Evolutionary conservation across 2,329 filamentous ascomycete genomes (phyloP), one percentile per base, ranked within the genome.

Genomic region (Fusarium longipes): DNA sequence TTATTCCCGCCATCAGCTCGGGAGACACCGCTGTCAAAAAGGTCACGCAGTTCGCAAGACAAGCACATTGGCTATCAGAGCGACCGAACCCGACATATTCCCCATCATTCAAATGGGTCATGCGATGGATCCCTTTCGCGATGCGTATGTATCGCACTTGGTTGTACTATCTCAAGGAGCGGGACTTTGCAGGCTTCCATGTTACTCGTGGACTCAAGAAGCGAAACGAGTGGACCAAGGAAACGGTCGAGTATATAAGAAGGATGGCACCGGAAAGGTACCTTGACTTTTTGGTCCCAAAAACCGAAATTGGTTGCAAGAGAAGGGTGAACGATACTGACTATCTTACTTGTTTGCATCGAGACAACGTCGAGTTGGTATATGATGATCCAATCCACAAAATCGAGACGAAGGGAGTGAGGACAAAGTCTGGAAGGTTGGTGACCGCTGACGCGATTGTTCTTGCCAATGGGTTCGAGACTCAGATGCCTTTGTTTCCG

Each of bases 391-490:
- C 68, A 0, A 58, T 74, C 4, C 10, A 65, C 1, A 42, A 43
- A 9, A 53, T 75, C 3, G 54, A 70, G 8, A 8, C 42, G 6
- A 40, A 43, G 9, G 67, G 71, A 0, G 57, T 73, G 1, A 58
- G 67, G 1, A 73, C 70, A 5, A 30, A 35, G 4, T 71, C 70
- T 0, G 68, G 72, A 1, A 58, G 56, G n/a, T 15, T 65, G 3
- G 36, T 74, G 75, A 6, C 48, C 2, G 72, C 73, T 1, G 72
- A 76, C 57, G 74, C 69, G 5, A 82, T 86, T 53, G 72, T 86
- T 10, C 76, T 84, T 4, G 83, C 83, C 0, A 83, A 79, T 29
- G 83, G 83, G 0, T 86, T 84, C 44, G 77, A 81, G 42, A 83
- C 83, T 2, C 79, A 81, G 49, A 80, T 80, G 48, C 78, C 82